Conservation (phyloP, 2,329 filamentous ascomycete species). For the Penicillium janthinellum region DNA sequence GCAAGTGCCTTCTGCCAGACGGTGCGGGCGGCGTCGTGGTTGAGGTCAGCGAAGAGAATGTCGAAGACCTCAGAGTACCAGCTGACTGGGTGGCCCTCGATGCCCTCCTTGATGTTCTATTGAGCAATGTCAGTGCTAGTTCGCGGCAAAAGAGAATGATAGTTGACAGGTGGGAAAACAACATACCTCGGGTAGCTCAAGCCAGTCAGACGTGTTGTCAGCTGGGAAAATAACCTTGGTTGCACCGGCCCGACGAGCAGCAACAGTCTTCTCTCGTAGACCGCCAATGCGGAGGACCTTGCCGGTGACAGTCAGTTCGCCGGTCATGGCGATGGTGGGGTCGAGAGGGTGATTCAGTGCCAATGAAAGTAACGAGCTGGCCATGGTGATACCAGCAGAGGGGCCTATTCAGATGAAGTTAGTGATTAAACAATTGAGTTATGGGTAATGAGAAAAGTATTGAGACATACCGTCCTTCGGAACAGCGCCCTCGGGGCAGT, state of each 20-base stretch:
- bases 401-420: conserved; percentile 52
- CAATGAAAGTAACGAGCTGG: conserved; percentile 84
- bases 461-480: conserved; percentile 75
- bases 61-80: conserved; percentile 97
- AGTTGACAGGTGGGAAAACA: conserved; percentile 40
- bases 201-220: conserved; percentile 96
- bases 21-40: conserved; percentile 70
- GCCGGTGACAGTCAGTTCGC: conserved; percentile 92
- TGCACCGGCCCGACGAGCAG: conserved; percentile 86
- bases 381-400: conserved; percentile 96
- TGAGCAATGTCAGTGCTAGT: conserved; percentile 21
- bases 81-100: conserved; percentile 84
- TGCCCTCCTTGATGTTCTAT: conserved; percentile 96
- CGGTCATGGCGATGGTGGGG: conserved; percentile 94
- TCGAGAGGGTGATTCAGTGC: conserved; percentile 77
- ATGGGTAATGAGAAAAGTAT: background rate
- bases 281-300: conserved; percentile 96
- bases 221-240: conserved; percentile 92
- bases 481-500: conserved; percentile 94
- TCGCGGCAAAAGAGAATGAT: background rate
- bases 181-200: conserved; percentile 92
- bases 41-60: conserved; percentile 81
- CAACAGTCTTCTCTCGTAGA: conserved; percentile 94
- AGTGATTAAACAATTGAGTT: background rate
- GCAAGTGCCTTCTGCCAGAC: conserved; percentile 67